Evolutionary conservation across 2,329 filamentous ascomycete genomes (phyloP), one percentile per base, ranked within the genome.

Genomic region (Orbilia oligospora): DNA sequence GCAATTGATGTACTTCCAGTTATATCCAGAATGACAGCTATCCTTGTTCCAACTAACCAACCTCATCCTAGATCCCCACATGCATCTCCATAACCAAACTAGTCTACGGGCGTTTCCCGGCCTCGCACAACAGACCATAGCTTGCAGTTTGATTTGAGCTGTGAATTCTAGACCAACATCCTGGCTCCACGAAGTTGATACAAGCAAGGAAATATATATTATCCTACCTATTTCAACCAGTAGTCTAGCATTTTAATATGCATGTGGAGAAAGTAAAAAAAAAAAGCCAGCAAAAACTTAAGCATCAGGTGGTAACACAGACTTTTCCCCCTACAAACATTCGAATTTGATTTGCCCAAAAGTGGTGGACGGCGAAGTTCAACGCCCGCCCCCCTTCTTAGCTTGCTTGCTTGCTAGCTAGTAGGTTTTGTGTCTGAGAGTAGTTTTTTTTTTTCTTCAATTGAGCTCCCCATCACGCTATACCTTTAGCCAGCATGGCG

Each of bases 311-410:
- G 30, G 69, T 72, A 53, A 72, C 70, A 73, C 70, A 56, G 51
- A 73, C 22, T 51, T 24, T 24, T 51, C 48, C 56, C 51, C 41
- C 24, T 12, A 16, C n/a, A n/a, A n/a, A n/a, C n/a, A n/a, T n/a
- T n/a, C 22, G 27, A 12, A 61, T 73, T 73, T 73, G 38, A 66
- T 73, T 72, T 73, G 61, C 70, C 70, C 70, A 55, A 73, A 73
- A 22, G 38, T 53, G 18, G 70, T 73, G 70, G 70, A 73, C 70
- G 70, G 36, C 70, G 70, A 73, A 61, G 53, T 49, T 24, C 22
- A 20, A 51, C 16, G 46, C 44, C 61, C 16, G 46, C 44, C 61
- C 38, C 41, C 46, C 27, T 30, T 30, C 27, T 6, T 30, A 30
- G 27, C 6, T 30, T 30, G 6, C 27, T 30, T 30, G 27, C 64